phyloP scores from a whole-genome alignment of 306 rosid species.

The Herpetospermum pedunculosum region DNA sequence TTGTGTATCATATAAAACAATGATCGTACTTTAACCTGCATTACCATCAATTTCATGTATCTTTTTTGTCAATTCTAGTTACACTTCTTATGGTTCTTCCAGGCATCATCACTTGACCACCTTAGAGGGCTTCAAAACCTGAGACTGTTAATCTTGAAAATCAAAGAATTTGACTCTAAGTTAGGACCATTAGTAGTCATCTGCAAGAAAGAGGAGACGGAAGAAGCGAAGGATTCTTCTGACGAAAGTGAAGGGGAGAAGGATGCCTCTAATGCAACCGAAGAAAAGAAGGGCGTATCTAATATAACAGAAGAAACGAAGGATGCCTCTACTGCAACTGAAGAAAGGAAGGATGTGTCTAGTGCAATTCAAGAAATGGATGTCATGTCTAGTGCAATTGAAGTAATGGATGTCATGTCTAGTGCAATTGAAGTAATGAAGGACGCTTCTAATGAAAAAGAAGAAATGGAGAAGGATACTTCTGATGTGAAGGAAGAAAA shows the following conservation, averaged over 20 bases:
- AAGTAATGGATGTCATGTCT: too few relatives aligned
- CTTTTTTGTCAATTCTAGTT: neutral
- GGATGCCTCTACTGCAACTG: neutral
- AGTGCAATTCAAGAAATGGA: neutral
- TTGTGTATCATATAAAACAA: neutral
- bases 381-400: too few relatives aligned
- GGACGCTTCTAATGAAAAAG: neutral
- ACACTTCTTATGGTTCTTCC: slow-evolving; percentile 5
- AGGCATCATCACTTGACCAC: slow-evolving; percentile 33
- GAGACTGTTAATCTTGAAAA: slow-evolving; percentile 40
- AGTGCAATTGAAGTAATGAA: neutral
- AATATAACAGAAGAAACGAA: neutral
- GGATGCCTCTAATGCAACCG: neutral
- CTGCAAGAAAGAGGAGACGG: neutral
- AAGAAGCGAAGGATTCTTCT: neutral
- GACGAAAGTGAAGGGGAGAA: neutral
- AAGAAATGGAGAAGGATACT: neutral
- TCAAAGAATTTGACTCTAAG: slow-evolving; percentile 48
- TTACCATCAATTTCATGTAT: neutral
- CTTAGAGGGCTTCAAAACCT: slow-evolving; percentile 43
- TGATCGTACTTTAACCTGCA: neutral
- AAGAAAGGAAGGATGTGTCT: neutral
- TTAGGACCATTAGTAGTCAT: slow-evolving; percentile 35
- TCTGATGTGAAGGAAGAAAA: too few relatives aligned
- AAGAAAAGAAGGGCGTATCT: neutral